Percentiles rank a stretch among this genome's conserved stretches.
Conservation (phyloP, 495 filamentous ascomycete genomes). For the Cenococcum geophilum region DNA sequence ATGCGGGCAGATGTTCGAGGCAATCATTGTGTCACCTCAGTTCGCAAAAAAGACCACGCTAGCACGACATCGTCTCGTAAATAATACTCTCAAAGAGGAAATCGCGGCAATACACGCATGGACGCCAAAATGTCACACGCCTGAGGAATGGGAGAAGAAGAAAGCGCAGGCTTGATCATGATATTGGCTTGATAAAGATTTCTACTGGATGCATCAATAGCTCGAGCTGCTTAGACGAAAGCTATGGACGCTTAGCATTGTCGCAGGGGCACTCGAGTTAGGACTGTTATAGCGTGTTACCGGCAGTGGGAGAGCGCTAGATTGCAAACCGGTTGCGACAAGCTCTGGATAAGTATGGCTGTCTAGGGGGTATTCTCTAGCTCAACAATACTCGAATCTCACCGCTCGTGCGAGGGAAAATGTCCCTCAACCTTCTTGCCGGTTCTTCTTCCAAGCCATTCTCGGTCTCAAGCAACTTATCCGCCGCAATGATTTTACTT, state of each 20-base stretch:
- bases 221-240: too few species aligned
- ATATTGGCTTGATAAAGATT: not conserved
- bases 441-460: slow-evolving; percentile 37
- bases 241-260: too few species aligned
- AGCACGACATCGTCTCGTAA: slow-evolving; percentile 83
- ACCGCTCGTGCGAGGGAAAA: slow-evolving; percentile 78
- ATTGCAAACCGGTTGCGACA: not conserved
- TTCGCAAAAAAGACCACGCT: slow-evolving; percentile 85
- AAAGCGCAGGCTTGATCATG: slow-evolving; percentile 37
- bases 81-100: slow-evolving; percentile 80
- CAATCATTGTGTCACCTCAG: slow-evolving; percentile 79
- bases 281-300: too few species aligned
- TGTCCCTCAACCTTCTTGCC: slow-evolving; percentile 50
- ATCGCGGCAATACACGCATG: slow-evolving; percentile 96
- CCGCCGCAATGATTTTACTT: slow-evolving; percentile 54
- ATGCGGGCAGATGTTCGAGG: slow-evolving; percentile 91
- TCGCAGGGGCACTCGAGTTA: too few species aligned
- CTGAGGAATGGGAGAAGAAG: slow-evolving; percentile 82
- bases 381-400: slow-evolving; percentile 76
- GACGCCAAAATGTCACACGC: slow-evolving; percentile 94
- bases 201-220: not conserved
- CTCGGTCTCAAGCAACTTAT: slow-evolving; percentile 43
- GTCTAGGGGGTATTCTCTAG: slow-evolving; percentile 23
- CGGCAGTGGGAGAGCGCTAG: not conserved
- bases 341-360: not conserved